These are phyloP conservation scores for Tuber magnatum DNA, from an alignment of 495 filamentous ascomycete genomes.

Conservation along the genomic window DNA sequence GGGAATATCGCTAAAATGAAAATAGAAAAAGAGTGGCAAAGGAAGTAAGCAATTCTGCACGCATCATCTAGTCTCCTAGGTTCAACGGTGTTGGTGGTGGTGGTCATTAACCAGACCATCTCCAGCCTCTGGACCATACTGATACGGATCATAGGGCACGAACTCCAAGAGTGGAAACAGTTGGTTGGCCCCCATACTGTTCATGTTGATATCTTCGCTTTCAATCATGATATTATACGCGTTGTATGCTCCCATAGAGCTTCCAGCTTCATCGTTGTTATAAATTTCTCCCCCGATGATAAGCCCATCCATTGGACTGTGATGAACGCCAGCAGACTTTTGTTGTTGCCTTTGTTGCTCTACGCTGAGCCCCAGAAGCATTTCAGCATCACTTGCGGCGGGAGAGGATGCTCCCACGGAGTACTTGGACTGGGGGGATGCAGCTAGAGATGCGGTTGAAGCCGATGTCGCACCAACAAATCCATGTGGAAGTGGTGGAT, in stretches of 20 bases:
- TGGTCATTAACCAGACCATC: neutral
- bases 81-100: neutral
- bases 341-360: conserved; percentile 17
- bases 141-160: conserved; percentile 18
- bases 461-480: neutral
- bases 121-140: neutral
- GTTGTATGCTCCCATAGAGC: conserved; percentile 12
- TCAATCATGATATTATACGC: conserved; percentile 31
- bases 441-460: conserved; percentile 10
- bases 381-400: conserved; percentile 27
- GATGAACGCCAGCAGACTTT: conserved; percentile 4
- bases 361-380: conserved; percentile 26
- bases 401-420: conserved; percentile 19
- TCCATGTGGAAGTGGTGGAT: conserved; percentile 17
- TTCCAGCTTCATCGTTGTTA: conserved; percentile 14
- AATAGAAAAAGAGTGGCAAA: neutral
- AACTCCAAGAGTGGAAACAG: conserved; percentile 23
- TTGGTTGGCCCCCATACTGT: conserved; percentile 15
- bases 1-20: neutral
- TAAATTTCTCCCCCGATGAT: conserved; percentile 21
- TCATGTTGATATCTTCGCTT: conserved; percentile 34
- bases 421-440: conserved; percentile 20
- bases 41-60: neutral
- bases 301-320: conserved; percentile 24
- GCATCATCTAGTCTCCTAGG: neutral